Evolutionary conservation across 768 basidiomycete genomes (phyloP), one percentile per base, ranked within the genome.

Genomic region (Terana coerulea): DNA sequence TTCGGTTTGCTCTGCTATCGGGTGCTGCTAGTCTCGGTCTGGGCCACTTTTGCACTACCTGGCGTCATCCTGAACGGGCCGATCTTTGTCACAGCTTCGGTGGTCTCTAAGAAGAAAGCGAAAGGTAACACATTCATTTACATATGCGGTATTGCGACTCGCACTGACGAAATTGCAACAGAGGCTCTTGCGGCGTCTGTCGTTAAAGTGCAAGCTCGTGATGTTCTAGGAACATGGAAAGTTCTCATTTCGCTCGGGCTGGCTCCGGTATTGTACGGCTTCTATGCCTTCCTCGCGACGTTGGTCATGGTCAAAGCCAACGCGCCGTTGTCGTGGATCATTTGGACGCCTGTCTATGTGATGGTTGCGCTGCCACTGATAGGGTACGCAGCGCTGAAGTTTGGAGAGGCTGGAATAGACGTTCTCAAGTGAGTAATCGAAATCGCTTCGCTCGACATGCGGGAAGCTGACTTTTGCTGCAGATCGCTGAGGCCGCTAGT

Each of bases 181-280:
- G 95, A 94, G 79, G 95, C 95, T 6, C 84, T 98, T 53, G 95
- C 94, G 28, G 93, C 88, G 9, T 97, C 95, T 14, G 83, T 79
- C 6, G 95, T 98, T 64, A 98, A 98, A 70, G 83, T 98, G 49
- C 88, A 89, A 14, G 95, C 86, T 21, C 81, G 89, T 31, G 95
- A 98, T 63, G 95, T 98, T 21, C 74, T 98, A 17, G 94, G 91
- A 0, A 91, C 93, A 3, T 98, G 95, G 95, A 98, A 98, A 66
- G 83, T 98, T 28, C 77, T 98, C 26, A 91, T 98, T 51, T 95
- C 92, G 6, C 72, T 98, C 52, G 95, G 85, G 17, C 73, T 90
- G 37, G 86, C 92, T 6, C 93, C 95, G 8, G 72, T 94, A 8
- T 69, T 97, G 30, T 98, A 97, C 72, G 67, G 79, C 3, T 68